Percentiles rank a stretch among this genome's conserved stretches.
These are phyloP conservation scores for Letharia columbiana DNA, from an alignment of 495 filamentous ascomycete genomes.

Conservation along the genomic window DNA sequence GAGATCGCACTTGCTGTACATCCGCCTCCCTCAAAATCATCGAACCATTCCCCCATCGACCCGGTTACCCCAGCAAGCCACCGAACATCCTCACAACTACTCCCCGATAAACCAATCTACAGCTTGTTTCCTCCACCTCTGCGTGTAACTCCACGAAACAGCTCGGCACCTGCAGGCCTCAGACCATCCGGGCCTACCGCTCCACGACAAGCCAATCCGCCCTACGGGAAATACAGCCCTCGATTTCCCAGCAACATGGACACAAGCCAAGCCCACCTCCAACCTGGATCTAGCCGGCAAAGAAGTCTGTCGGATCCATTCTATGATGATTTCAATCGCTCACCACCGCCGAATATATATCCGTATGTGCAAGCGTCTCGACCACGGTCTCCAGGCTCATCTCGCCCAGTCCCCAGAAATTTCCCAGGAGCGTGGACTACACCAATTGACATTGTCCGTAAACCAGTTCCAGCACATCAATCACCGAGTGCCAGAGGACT, in stretches of 20 bases:
- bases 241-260: slow-evolving; percentile 17
- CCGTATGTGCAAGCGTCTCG: slow-evolving; percentile 6
- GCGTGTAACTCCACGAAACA: slow-evolving; percentile 13
- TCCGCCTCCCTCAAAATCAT: neutral
- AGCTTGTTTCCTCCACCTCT: slow-evolving; percentile 22
- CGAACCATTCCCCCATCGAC: slow-evolving; percentile 19
- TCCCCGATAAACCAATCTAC: slow-evolving; percentile 27
- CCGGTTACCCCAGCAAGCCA: slow-evolving; percentile 23
- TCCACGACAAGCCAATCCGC: slow-evolving; percentile 9
- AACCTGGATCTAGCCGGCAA: slow-evolving; percentile 12
- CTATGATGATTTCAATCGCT: slow-evolving; percentile 12
- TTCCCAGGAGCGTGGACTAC: slow-evolving; percentile 9
- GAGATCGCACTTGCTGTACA: slow-evolving; percentile 24
- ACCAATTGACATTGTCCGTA: slow-evolving; percentile 13
- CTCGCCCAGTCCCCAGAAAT: slow-evolving; percentile 6
- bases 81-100: slow-evolving; percentile 22
- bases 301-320: slow-evolving; percentile 25
- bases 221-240: slow-evolving; percentile 13
- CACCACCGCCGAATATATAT: slow-evolving; percentile 7
- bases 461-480: slow-evolving; percentile 16
- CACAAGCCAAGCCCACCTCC: slow-evolving; percentile 23
- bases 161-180: slow-evolving; percentile 5
- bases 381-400: slow-evolving; percentile 3
- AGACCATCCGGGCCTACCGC: slow-evolving; percentile 6
- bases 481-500: slow-evolving; percentile 11